These are phyloP conservation scores for Saturnispora besseyi DNA, from an alignment of 805 yeast species.

Conservation along the genomic window DNA sequence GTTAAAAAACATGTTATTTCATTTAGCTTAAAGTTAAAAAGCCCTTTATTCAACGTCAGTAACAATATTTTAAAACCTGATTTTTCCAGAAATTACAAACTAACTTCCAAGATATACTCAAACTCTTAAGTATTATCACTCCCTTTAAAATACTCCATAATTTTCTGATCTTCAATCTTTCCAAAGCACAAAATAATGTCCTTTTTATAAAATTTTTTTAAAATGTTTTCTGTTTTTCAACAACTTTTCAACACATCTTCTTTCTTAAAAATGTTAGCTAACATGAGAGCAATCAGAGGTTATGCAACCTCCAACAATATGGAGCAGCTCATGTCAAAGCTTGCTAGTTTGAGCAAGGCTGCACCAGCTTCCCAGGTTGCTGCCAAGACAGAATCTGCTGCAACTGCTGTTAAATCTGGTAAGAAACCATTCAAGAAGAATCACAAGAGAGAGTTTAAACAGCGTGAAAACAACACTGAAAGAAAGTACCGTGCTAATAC, in stretches of 20 bases:
- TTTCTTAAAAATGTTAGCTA: conserved; percentile 2
- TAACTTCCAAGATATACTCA: too few species aligned
- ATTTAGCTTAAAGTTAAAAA: too few species aligned
- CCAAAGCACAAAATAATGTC: too few species aligned
- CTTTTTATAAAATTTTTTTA: too few species aligned
- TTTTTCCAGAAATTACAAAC: too few species aligned
- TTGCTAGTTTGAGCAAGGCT: conserved; percentile 4
- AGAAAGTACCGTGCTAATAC: neutral
- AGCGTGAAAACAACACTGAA: neutral
- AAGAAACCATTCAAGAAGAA: neutral
- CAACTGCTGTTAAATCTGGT: neutral
- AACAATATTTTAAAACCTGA: too few species aligned
- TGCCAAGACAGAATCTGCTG: neutral
- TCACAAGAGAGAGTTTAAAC: neutral
- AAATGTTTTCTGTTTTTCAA: neutral
- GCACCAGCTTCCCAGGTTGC: neutral
- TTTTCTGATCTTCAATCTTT: too few species aligned
- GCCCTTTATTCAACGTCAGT: too few species aligned
- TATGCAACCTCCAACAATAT: conserved; percentile 6
- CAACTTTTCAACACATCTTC: neutral
- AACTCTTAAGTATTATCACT: too few species aligned
- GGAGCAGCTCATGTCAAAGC: conserved; percentile 7
- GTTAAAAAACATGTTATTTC: too few species aligned
- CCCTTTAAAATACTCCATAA: too few species aligned
- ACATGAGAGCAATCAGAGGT: conserved; percentile 3